Evolutionary conservation across 768 basidiomycete genomes (phyloP), one percentile per base, ranked within the genome.

Genomic region (Mycena galericulata): DNA sequence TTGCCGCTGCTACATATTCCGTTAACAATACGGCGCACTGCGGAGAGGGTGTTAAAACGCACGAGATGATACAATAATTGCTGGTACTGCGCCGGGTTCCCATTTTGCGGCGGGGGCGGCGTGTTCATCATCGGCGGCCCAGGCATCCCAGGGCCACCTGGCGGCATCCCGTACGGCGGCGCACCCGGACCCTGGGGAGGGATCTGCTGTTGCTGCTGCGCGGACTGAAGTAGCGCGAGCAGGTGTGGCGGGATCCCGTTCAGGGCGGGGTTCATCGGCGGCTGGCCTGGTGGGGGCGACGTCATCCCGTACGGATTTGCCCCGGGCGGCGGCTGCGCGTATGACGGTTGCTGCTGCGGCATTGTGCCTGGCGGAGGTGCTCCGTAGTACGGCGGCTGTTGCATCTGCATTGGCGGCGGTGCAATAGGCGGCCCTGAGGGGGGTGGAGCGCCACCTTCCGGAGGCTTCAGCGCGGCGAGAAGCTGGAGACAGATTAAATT

Each of bases 391-490:
- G 75, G 68, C 2, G 78, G 73, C 18, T 81, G 81, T 77, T 81
- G 81, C 77, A 87, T 82, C 29, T 79, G 79, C 74, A 77, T 75
- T 9, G 65, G 62, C 22, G 77, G 62, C 47, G 74, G 74, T 3
- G 65, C 57, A 2, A 69, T 34, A 4, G 77, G 72, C 14, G 84
- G 77, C 27, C 85, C 70, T 8, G 84, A 76, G 27, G 85, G 75
- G 7, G 81, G 76, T 30, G 81, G 71, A 7, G 78, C 71, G 20
- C 81, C 83, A 66, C 76, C 76, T 66, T 85, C 84, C 12, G 92
- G 90, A 65, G 92, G 91, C 74, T 95, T 94, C 50, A 95, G 80
- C 15, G 94, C 94, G 6, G 93, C 94, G 27, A 95, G 81, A 20
- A 95, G 81, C 86, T 89, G 51, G 7, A 26, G 17, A 32, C 15